A percentile compares a stretch with the other conserved stretches of the same genome.
phyloP scores from a whole-genome alignment of 139 green algal genomes.

The Chlamydomonas sp. region DNA sequence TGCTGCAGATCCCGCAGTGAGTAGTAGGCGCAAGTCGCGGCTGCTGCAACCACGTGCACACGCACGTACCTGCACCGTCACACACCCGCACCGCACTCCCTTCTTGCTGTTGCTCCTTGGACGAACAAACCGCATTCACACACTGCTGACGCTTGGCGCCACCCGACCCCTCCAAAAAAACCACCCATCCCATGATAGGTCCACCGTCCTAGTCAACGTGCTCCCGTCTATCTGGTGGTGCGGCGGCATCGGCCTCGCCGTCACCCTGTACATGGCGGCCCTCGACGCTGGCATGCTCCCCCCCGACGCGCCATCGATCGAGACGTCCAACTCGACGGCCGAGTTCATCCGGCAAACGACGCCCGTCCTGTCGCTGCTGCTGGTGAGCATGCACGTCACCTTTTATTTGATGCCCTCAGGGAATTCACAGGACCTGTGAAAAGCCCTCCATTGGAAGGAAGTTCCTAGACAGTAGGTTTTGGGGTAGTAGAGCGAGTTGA shows the following conservation, averaged over 20 bases:
- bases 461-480: too few species aligned
- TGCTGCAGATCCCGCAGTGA: slow-evolving; percentile 27
- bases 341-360: slow-evolving; percentile 6
- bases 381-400: too few species aligned
- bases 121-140: too few species aligned
- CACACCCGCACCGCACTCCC: neutral
- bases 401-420: too few species aligned
- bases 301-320: slow-evolving; percentile 12
- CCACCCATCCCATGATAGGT: too few species aligned
- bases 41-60: neutral
- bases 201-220: slow-evolving; percentile 34
- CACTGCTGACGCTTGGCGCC: too few species aligned
- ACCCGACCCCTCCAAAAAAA: too few species aligned
- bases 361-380: slow-evolving; percentile 44
- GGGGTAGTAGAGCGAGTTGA: too few species aligned
- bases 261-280: slow-evolving; percentile 23
- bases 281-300: slow-evolving; percentile 15
- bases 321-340: neutral
- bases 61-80: too few species aligned
- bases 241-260: neutral
- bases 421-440: too few species aligned
- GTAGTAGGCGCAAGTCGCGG: slow-evolving; percentile 1
- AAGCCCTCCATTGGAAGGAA: too few species aligned
- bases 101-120: too few species aligned
- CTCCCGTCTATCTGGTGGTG: slow-evolving; percentile 23